Base-by-base conservation (phyloP, 176 grass and related monocot species). In the Carex cristatella region DNA sequence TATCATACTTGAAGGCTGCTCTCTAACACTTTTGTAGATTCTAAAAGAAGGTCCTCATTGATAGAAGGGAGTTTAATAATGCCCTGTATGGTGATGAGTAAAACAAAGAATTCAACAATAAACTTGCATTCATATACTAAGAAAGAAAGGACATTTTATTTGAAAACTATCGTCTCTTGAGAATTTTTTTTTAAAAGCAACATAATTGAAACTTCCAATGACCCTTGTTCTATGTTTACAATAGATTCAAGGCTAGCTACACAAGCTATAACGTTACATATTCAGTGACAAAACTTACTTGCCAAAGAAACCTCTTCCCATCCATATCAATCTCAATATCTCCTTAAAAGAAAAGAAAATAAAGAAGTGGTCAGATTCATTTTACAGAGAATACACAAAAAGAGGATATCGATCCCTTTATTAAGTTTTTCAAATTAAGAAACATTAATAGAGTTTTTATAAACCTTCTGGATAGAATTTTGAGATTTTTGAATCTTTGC, bases 311-410 rank as follows among this genome's bases (percentile, higher is more conserved):
- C 13, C 79, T 89, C 84, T 88, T 89, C 19, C 87, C 89, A 66
- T 87, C 60, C 2, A 83, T 94, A 62, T 94, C 92, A 10, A 89
- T 84, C 82, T 91, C 58, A 46, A 89, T 49, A 38, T 94, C 92
- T 89, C 66, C 19, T 15, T 12, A 73, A 9, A 27, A 31, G 63
- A 4, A 65, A 65, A 65, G 7, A 79, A 80, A 33, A 81, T 3
- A 81, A 75, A 72, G 8, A 19, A 18, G 9, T 30, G 2, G 62
- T 65, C 27, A 65, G 62, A 28, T 12, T 0, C 16, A 58, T 58
- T 58, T 58, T 16, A 3, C 56, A 58, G 56, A 18, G 56, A 58
- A 58, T 58, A 58, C 14, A 58, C 14, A 58, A 58, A 59, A 4
- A 58, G 64, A 4, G 64, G 64, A 33, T 11, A 66, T 14, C 30